phyloP scores from a whole-genome alignment of 768 basidiomycete species.

The Hericium coralloides region DNA sequence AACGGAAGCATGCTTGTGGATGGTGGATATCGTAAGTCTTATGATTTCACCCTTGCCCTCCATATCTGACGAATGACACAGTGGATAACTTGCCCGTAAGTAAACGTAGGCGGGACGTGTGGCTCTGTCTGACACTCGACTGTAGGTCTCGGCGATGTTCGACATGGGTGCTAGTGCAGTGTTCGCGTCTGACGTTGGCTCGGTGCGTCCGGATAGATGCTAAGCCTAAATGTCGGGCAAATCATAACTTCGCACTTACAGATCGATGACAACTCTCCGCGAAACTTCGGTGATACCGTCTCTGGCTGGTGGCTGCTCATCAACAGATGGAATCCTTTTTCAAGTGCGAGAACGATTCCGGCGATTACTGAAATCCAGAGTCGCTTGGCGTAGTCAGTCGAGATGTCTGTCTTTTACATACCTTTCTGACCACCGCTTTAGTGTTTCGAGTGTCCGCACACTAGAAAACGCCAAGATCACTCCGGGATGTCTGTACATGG shows the following conservation, averaged over 20 bases:
- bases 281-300: conserved; percentile 90
- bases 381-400: conserved; percentile 85
- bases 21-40: conserved; percentile 68
- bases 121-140: neutral
- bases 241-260: conserved; percentile 19
- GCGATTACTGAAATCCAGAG: conserved; percentile 91
- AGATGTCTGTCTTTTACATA: neutral
- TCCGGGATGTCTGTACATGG: conserved; percentile 84
- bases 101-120: neutral
- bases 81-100: conserved; percentile 85
- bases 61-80: conserved; percentile 20
- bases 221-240: neutral
- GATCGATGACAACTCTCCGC: conserved; percentile 92
- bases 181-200: conserved; percentile 90
- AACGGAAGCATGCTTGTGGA: conserved; percentile 90
- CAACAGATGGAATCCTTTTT: conserved; percentile 91
- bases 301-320: conserved; percentile 95
- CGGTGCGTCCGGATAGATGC: conserved; percentile 39
- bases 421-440: conserved; percentile 23
- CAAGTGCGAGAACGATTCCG: conserved; percentile 65
- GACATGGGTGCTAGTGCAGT: conserved; percentile 85
- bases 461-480: conserved; percentile 91
- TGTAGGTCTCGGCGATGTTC: conserved; percentile 82
- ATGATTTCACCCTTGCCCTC: neutral
- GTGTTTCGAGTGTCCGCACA: conserved; percentile 92